Base-by-base conservation (phyloP, 179 eudicot species). In the Nepenthes alata region DNA sequence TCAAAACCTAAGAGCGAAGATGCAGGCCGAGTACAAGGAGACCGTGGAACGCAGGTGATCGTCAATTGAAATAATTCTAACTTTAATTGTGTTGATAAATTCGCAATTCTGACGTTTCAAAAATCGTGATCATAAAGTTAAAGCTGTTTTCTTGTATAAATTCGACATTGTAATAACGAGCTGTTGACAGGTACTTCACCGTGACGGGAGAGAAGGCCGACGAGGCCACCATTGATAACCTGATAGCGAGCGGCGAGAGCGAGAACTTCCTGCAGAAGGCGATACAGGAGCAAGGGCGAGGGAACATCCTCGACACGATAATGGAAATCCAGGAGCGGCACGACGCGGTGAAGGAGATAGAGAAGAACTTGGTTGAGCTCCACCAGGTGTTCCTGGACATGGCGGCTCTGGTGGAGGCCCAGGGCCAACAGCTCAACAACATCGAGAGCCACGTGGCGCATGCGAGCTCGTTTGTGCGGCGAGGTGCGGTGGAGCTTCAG, bases 381-480 rank as follows among this genome's bases (percentile, higher is more conserved):
- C 93, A 88, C 59, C 96, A 85, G 64, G 78, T 88, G 35, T 88
- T 88, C 64, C 67, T 85, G 6, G 96, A 88, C 81, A 88, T 88
- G 96, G 96, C 93, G 49, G 96, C 93, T 11, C 57, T 88, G 15
- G 93, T 88, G 11, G 96, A 88, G 71, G 82, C 96, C 5, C 96
- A 85, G 13, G 96, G 91, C 36, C 91, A 87, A 13, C 95, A 87
- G n/a, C 75, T 87, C 0, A 85, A 87, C 65, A 83, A 78, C 44
- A 87, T 87, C 8, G 87, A 88, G 75, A 79, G 79, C 58, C 89
- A 85, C 35, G 91, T 85, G 41, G 84, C 83, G 0, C 89, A 83
- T 1, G 96, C 96, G 2, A 85, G 87, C 70, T 88, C 96, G 2
- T 88, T 85, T 15, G 91, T 88, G 0, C 73, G 83, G 47, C 77